Conservation (phyloP, 805 yeast genomes). For the Starmerella powellii region DNA sequence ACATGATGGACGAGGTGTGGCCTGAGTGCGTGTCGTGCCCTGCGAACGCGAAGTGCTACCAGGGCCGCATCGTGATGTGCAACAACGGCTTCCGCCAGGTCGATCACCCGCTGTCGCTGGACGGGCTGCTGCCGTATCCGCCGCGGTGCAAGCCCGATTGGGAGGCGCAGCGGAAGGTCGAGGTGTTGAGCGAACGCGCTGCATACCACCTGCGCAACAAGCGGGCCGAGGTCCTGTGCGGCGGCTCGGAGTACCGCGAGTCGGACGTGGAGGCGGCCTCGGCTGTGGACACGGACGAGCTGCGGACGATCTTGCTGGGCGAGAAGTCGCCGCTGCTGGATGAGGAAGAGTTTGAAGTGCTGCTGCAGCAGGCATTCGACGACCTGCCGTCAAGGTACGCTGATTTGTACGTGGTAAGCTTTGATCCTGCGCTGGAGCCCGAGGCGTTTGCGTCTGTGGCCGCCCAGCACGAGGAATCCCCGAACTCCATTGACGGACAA, state of each 20-base stretch:
- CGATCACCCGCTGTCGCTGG: conserved; percentile 43
- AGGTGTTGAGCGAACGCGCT: conserved; percentile 53
- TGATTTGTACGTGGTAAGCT: conserved; percentile 46
- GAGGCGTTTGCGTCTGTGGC: background rate
- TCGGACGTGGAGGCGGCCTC: conserved; percentile 28
- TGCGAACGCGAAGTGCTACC: conserved; percentile 61
- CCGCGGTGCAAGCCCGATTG: conserved; percentile 67
- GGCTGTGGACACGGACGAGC: conserved; percentile 29
- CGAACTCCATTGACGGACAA: background rate
- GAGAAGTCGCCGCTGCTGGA: conserved; percentile 21
- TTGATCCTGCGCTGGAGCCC: conserved; percentile 5
- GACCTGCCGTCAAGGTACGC: conserved; percentile 44
- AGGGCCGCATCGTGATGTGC: conserved; percentile 50
- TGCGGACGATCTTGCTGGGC: conserved; percentile 18
- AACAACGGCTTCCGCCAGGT: conserved; percentile 48
- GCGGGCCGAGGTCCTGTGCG: conserved; percentile 54
- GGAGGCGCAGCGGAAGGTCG: conserved; percentile 52
- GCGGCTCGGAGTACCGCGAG: conserved; percentile 25
- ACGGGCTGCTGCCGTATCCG: conserved; percentile 47
- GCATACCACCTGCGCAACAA: conserved; percentile 52
- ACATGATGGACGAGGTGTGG: conserved; percentile 15
- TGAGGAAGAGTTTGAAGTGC: conserved; percentile 57
- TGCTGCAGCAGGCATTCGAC: conserved; percentile 53
- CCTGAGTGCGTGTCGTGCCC: conserved; percentile 64
- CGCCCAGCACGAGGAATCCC: background rate